These are phyloP conservation scores for Blastocladiella emersonii DNA, from an alignment of 371 early-diverging fungal species.

Conservation along the genomic window DNA sequence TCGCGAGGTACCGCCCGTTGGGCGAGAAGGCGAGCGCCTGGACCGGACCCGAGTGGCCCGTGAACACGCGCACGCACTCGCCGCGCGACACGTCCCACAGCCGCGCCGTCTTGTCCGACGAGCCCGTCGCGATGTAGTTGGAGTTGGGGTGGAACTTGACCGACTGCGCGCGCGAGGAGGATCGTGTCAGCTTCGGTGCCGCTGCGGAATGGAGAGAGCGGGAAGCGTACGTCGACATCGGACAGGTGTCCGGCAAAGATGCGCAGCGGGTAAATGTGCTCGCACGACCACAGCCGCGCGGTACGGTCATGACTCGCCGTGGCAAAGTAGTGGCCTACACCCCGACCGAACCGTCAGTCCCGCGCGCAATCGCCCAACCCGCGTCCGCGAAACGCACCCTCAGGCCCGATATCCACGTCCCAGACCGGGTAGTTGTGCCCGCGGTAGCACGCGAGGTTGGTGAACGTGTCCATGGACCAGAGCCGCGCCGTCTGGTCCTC, in stretches of 20 bases:
- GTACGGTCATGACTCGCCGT: conserved; percentile 94
- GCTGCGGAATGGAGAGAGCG: not conserved
- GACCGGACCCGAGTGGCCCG: conserved; percentile 79
- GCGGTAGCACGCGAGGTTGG: conserved; percentile 84
- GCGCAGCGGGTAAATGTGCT: conserved; percentile 87
- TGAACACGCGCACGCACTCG: conserved; percentile 82
- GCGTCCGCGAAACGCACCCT: conserved; percentile 20
- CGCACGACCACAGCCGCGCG: conserved; percentile 92
- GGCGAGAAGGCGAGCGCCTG: conserved; percentile 83
- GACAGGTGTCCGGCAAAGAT: conserved; percentile 96
- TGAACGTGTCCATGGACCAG: conserved; percentile 86
- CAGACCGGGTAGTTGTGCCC: conserved; percentile 98
- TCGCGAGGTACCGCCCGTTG: conserved; percentile 85
- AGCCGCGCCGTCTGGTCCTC: conserved; percentile 87
- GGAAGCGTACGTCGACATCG: conserved; percentile 81
- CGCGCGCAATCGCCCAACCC: conserved; percentile 22
- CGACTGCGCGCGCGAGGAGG: conserved; percentile 22
- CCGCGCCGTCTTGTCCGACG: conserved; percentile 85
- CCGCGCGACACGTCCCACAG: conserved; percentile 95
- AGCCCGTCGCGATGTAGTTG: conserved; percentile 92
- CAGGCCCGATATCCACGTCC: conserved; percentile 81
- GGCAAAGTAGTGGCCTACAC: conserved; percentile 83
- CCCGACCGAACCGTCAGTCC: conserved; percentile 26
- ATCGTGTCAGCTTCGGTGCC: not conserved
- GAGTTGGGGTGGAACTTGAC: conserved; percentile 98